Conservation (phyloP, 139 green algal species). For the Microglena sp. region DNA sequence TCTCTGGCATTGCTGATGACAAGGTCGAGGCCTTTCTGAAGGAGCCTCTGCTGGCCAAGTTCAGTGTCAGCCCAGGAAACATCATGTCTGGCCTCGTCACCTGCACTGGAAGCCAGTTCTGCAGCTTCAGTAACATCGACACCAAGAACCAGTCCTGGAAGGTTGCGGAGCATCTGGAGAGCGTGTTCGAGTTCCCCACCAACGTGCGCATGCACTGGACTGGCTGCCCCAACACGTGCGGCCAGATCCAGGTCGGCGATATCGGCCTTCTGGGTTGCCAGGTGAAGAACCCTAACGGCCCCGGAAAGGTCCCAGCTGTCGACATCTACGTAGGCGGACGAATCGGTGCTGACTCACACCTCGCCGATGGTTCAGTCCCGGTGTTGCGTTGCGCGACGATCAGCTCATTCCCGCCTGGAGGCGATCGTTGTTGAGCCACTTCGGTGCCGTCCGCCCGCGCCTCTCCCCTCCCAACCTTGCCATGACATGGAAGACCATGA, state of each 20-base stretch:
- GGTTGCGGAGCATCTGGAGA: slow-evolving; percentile 74
- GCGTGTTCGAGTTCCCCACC: slow-evolving; percentile 64
- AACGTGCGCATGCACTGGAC: slow-evolving; percentile 94
- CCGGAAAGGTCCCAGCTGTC: slow-evolving; percentile 7
- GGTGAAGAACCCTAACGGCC: slow-evolving; percentile 10
- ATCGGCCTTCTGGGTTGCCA: slow-evolving; percentile 12
- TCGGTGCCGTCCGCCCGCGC: too few species aligned
- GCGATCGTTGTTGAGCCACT: too few species aligned
- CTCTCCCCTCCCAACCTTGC: too few species aligned
- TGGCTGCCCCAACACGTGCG: slow-evolving; percentile 96
- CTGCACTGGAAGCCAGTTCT: slow-evolving; percentile 96
- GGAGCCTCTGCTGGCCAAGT: slow-evolving; percentile 64
- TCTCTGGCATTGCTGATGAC: slow-evolving; percentile 78
- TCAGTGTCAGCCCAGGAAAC: slow-evolving; percentile 14
- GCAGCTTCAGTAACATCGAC: slow-evolving; percentile 87
- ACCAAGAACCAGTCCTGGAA: slow-evolving; percentile 69
- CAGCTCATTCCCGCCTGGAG: too few species aligned
- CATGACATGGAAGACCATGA: slow-evolving; percentile 2
- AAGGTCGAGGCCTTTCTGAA: slow-evolving; percentile 69
- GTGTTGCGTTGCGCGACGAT: too few species aligned
- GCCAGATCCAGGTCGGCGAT: slow-evolving; percentile 75
- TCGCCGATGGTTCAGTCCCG: too few species aligned
- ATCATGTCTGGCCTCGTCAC: slow-evolving; percentile 54
- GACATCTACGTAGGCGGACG: slow-evolving; percentile 10
- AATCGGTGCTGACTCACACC: slow-evolving; percentile 9